Base-by-base conservation (phyloP, 352 stramenopile genomes). In the Pythium coloratum region DNA sequence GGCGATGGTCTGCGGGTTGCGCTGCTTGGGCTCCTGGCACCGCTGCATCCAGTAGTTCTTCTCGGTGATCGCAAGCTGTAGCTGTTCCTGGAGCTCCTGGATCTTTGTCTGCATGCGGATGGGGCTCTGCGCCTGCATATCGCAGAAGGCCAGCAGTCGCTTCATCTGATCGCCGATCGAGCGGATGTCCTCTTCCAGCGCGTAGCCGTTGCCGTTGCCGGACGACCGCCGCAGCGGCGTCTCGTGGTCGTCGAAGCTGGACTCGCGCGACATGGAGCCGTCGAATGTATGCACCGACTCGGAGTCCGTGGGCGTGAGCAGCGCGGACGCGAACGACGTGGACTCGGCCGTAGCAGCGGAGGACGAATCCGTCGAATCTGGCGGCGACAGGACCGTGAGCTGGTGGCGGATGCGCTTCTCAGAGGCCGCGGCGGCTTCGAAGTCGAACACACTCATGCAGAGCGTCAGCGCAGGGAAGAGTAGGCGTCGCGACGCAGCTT, bases 31-130 rank as follows among this genome's bases (percentile, higher is more conserved):
- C 60, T 91, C 84, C 57, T 92, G 86, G 72, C 84, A 93, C 24
- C 84, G 83, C 67, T 92, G 91, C 80, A 94, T 91, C 88, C 88
- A 96, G 73, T 96, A 94, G 67, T 96, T 94, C 72, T 96, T 96
- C 76, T 96, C 88, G 13, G 80, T 77, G 51, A 93, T 77, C 32
- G 79, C 86, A 63, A 84, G 76, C 14, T 83, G 80, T 32, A 96
- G 77, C 70, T 94, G 80, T 59, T 94, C 81, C 72, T 92, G 69
- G 44, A 96, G 76, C 59, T 92, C 82, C 49, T 80, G 76, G 67
- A 96, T 89, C 78, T 90, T 91, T 59, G 77, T 76, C 55, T 94
- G 82, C 69, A 96, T 54, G 0, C 78, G 80, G 59, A 91, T 70
- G 46, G 87, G 83, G 49, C 82, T 93, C 68, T 94, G 80, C 44